A percentile compares a stretch with the other conserved stretches of the same genome.
These are phyloP conservation scores for Phyllosticta capitalensis DNA, from an alignment of 2,329 filamentous ascomycete species.

Conservation along the genomic window DNA sequence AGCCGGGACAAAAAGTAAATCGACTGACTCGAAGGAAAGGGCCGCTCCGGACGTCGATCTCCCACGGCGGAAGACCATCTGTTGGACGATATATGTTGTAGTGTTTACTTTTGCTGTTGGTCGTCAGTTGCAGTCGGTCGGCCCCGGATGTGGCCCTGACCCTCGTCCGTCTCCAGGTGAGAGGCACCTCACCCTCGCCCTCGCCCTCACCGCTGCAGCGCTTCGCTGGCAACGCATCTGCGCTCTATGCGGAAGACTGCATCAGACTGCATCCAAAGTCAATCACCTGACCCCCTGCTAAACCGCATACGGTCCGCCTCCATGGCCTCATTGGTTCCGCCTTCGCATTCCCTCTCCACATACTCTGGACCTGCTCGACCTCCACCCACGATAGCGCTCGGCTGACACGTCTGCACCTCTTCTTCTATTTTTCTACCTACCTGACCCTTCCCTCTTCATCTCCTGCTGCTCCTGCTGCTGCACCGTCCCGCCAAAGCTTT, in stretches of 20 bases:
- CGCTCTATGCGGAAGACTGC: background rate
- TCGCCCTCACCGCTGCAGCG: background rate
- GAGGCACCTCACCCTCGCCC: too few relatives aligned
- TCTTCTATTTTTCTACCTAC: constrained; percentile 7
- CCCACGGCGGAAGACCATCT: background rate
- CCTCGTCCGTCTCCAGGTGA: too few relatives aligned
- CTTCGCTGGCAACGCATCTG: background rate
- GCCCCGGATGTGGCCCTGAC: background rate
- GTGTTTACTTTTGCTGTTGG: too few relatives aligned
- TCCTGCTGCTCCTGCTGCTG: background rate
- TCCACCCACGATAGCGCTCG: constrained; percentile 14
- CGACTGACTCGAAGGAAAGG: background rate
- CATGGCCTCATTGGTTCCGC: constrained; percentile 4
- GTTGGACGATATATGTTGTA: too few relatives aligned
- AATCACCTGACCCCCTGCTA: constrained; percentile 5
- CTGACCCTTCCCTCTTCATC: background rate
- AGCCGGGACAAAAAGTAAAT: background rate
- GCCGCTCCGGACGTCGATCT: background rate
- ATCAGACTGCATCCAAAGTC: constrained; percentile 2
- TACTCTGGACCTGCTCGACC: constrained; percentile 2
- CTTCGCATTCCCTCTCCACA: constrained; percentile 6
- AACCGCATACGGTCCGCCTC: background rate
- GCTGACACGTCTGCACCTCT: constrained; percentile 13
- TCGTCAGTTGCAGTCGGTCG: background rate
- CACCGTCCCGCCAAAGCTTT: background rate